These are phyloP conservation scores for Entomortierella beljakovae DNA, from an alignment of 192 early-diverging fungal species.

Conservation along the genomic window DNA sequence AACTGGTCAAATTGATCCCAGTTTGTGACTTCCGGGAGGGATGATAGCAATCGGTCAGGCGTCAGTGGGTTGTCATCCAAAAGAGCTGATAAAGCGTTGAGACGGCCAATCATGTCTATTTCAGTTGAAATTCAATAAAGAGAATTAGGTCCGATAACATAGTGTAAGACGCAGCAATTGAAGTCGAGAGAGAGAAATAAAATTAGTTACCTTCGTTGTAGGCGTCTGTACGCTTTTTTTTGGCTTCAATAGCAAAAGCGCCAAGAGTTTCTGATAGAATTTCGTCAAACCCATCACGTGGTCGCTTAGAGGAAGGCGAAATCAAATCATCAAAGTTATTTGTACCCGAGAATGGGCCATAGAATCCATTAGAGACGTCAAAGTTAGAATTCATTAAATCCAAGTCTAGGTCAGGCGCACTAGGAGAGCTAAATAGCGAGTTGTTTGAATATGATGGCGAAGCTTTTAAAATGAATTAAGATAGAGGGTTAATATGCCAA, in stretches of 20 bases:
- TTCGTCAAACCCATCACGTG: constrained; percentile 35
- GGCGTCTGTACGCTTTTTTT: constrained; percentile 44
- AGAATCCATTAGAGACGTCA: constrained; percentile 20
- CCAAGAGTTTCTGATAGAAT: constrained; percentile 45
- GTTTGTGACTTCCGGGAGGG: constrained; percentile 25
- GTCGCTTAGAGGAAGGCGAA: constrained; percentile 21
- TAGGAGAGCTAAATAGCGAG: constrained; percentile 41
- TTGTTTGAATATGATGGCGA: constrained; percentile 44
- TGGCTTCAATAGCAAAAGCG: constrained; percentile 46
- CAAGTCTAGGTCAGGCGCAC: constrained; percentile 25
- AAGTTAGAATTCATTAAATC: constrained; percentile 24
- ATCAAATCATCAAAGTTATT: constrained; percentile 15
- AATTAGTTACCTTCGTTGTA: constrained; percentile 46
- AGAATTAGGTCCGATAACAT: no score
- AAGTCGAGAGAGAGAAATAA: not conserved
- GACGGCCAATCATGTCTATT: constrained; percentile 43
- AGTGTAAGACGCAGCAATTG: no score
- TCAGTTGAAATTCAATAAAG: not conserved
- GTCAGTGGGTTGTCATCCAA: constrained; percentile 29
- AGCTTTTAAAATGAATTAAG: constrained; percentile 2
- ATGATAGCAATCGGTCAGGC: constrained; percentile 19
- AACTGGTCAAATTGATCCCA: constrained; percentile 47
- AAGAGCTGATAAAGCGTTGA: constrained; percentile 37
- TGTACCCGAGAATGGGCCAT: constrained; percentile 10
- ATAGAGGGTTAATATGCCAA: not conserved